phyloP scores from a whole-genome alignment of 495 filamentous ascomycete species.

The Penicillium goetzii region DNA sequence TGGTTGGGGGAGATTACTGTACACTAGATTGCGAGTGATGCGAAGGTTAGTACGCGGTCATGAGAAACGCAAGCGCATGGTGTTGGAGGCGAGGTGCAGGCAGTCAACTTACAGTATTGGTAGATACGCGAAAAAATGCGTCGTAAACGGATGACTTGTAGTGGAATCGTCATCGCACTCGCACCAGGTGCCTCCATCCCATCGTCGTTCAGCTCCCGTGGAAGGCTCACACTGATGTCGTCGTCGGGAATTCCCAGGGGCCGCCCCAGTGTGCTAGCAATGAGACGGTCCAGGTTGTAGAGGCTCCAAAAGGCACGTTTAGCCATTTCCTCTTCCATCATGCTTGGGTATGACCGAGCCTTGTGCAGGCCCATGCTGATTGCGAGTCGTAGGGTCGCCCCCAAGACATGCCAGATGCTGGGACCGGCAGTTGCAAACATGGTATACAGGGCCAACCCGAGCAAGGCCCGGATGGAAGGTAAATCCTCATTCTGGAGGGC shows the following conservation, averaged over 20 bases:
- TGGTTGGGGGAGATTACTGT: conserved; percentile 47
- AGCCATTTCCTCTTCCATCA: conserved; percentile 50
- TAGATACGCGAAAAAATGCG: conserved; percentile 54
- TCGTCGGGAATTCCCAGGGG: conserved; percentile 56
- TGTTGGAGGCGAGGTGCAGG: background rate
- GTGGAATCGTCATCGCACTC: conserved; percentile 52
- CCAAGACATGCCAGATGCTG: conserved; percentile 58
- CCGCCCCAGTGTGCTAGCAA: conserved; percentile 53
- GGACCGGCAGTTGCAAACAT: conserved; percentile 55
- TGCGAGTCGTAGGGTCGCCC: conserved; percentile 50
- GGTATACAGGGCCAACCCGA: conserved; percentile 55
- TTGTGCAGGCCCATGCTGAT: conserved; percentile 56
- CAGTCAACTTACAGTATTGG: conserved; percentile 43
- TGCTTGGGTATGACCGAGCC: conserved; percentile 38
- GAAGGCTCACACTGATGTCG: conserved; percentile 50
- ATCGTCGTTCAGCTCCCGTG: conserved; percentile 51
- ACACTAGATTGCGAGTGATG: conserved; percentile 33
- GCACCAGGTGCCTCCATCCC: conserved; percentile 45
- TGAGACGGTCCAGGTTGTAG: conserved; percentile 55
- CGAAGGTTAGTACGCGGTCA: background rate
- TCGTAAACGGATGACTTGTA: conserved; percentile 53
- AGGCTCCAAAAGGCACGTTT: conserved; percentile 58
- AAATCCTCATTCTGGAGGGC: conserved; percentile 51
- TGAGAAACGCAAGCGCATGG: background rate
- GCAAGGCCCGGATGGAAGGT: conserved; percentile 47